A percentile compares a stretch with the other conserved stretches of the same genome.
Conservation (phyloP, 106 monocot species). For the Dioscorea alata region DNA sequence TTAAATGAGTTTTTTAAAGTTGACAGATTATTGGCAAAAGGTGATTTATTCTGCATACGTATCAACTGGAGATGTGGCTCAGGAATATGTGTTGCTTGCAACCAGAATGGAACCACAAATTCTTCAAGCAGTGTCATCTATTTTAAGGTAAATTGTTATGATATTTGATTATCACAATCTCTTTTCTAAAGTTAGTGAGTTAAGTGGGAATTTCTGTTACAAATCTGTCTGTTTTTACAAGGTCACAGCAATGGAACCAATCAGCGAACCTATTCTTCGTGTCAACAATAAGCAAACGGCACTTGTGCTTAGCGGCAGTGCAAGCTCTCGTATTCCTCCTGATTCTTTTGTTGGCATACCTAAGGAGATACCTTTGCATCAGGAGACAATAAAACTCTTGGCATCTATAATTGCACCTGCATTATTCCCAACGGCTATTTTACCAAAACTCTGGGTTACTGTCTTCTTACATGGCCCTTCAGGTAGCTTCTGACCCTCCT, state of each 20-base stretch:
- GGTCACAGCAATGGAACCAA: slow-evolving; percentile 80
- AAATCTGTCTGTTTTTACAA: slow-evolving; percentile 15
- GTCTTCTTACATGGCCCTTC: slow-evolving; percentile 71
- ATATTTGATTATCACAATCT: slow-evolving; percentile 1
- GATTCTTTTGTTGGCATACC: slow-evolving; percentile 31
- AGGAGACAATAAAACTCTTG: slow-evolving; percentile 49
- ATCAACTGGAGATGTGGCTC: slow-evolving; percentile 78
- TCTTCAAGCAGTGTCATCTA: slow-evolving; percentile 45
- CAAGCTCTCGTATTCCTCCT: slow-evolving; percentile 71
- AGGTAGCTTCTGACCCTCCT: slow-evolving; percentile 28
- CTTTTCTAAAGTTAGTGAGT: neutral
- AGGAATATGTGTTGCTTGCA: slow-evolving; percentile 61
- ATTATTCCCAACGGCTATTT: slow-evolving; percentile 61
- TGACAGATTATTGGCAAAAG: slow-evolving; percentile 69
- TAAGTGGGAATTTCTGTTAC: neutral
- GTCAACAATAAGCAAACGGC: slow-evolving; percentile 62
- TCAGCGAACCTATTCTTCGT: slow-evolving; percentile 55
- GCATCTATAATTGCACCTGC: slow-evolving; percentile 57
- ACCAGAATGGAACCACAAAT: slow-evolving; percentile 14
- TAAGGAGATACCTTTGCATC: slow-evolving; percentile 50
- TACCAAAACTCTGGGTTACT: slow-evolving; percentile 67
- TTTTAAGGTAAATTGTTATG: slow-evolving; percentile 63
- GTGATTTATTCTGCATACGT: slow-evolving; percentile 67
- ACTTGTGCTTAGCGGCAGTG: slow-evolving; percentile 78
- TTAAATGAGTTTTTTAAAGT: slow-evolving; percentile 74